Percentiles rank a stretch among this genome's conserved stretches.
These are phyloP conservation scores for Trametes elegans DNA, from an alignment of 768 basidiomycete genomes.

Conservation along the genomic window DNA sequence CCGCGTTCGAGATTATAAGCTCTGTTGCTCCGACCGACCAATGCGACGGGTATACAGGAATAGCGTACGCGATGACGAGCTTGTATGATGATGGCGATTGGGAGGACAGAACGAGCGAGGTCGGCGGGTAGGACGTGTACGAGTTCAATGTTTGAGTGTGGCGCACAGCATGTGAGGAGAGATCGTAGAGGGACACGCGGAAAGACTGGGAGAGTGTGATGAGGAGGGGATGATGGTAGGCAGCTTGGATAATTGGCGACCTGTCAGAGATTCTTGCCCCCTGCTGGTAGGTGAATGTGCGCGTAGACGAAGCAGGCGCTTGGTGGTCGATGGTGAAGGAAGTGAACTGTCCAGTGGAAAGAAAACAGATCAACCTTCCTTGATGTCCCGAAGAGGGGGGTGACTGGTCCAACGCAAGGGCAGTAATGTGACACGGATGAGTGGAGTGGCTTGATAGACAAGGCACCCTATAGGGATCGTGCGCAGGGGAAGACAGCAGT, in stretches of 20 bases:
- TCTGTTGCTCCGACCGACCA: constrained; percentile 81
- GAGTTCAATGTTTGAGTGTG: constrained; percentile 70
- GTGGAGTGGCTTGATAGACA: constrained; percentile 40
- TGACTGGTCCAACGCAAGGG: constrained; percentile 76
- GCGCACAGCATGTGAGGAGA: constrained; percentile 48
- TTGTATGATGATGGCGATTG: constrained; percentile 61
- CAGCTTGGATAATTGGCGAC: constrained; percentile 58
- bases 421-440: constrained; percentile 46
- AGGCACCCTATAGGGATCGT: constrained; percentile 38
- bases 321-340: constrained; percentile 54
- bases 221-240: constrained; percentile 77
- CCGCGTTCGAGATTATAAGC: constrained; percentile 52
- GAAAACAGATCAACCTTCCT: constrained; percentile 54
- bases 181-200: constrained; percentile 68
- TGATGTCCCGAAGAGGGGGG: constrained; percentile 40
- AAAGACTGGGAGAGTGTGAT: constrained; percentile 68
- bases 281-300: constrained; percentile 48
- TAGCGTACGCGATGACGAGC: constrained; percentile 69
- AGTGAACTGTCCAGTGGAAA: constrained; percentile 68
- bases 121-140: constrained; percentile 77
- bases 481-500: constrained; percentile 35
- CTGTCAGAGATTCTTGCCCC: constrained; percentile 36
- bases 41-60: constrained; percentile 78
- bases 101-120: constrained; percentile 74
- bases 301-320: constrained; percentile 39